phyloP scores from a whole-genome alignment of 306 rosid species.

The Citrullus amarus region DNA sequence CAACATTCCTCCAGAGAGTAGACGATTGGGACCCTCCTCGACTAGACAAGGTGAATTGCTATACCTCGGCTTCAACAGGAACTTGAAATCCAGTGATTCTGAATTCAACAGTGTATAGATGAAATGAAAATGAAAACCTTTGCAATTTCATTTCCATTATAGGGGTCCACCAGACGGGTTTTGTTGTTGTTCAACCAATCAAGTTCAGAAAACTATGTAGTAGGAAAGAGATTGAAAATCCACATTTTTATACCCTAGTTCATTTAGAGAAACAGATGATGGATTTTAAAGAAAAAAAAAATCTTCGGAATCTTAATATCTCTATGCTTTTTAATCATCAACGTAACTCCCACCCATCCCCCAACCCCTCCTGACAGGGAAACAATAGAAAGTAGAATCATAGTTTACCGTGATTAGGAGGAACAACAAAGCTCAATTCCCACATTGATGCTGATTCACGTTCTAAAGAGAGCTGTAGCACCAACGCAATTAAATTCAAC shows the following conservation, averaged over 20 bases:
- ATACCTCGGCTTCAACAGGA: conserved; percentile 74
- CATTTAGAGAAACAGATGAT: background rate
- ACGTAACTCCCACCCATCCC: background rate
- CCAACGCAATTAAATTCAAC: background rate
- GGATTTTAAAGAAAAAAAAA: background rate
- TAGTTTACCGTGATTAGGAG: conserved; percentile 83
- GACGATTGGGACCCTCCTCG: conserved; percentile 89
- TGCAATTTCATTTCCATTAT: background rate
- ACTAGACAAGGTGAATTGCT: conserved; percentile 52
- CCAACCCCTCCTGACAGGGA: background rate
- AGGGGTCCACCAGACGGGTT: background rate
- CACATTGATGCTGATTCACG: conserved; percentile 93
- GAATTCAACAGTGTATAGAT: conserved; percentile 15
- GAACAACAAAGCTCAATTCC: conserved; percentile 97
- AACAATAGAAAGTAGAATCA: background rate
- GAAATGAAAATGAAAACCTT: background rate
- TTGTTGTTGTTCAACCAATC: background rate
- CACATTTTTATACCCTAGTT: background rate
- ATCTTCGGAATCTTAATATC: background rate
- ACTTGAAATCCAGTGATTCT: conserved; percentile 95
- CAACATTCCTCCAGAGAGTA: conserved; percentile 67
- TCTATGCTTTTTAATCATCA: background rate
- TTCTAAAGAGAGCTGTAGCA: conserved; percentile 63
- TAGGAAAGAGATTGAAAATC: background rate
- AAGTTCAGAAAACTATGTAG: background rate